Evolutionary conservation across 192 early-diverging fungal species (phyloP), one percentile per base, ranked within the genome.

Genomic region (Chytriomyces sp.): DNA sequence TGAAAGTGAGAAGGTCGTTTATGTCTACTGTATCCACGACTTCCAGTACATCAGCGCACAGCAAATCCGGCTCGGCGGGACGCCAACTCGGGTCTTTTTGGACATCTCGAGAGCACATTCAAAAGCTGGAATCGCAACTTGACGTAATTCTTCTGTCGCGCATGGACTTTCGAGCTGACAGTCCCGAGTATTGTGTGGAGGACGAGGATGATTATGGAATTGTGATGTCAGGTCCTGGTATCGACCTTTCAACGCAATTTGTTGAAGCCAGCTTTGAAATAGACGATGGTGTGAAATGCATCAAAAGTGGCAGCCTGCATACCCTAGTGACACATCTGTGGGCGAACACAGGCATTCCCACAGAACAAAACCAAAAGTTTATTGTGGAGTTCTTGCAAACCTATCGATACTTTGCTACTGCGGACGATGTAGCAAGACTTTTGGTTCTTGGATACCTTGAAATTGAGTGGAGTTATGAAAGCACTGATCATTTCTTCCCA

Each of bases 401-500:
- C 31, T 91, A 88, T 54, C 80, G 90, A 28, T 91, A 90, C 77
- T 86, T 90, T 79, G 82, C 87, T 0, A 84, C 86, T 32, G 70
- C 85, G 0, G 79, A 82, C 33, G 90, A 91, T 61, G 87, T 91
- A 7, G 83, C 88, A 69, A 78, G 90, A 41, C 77, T 91, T 64
- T 80, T 91, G 8, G 79, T 86, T 8, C 65, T 85, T 54, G 78
- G 88, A 26, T 91, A 91, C 59, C 66, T 91, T 36, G 84, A 88
- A 41, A 58, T 80, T 40, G 71, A 70, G 25, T 72, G 64, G 74
- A 28, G 30, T 2, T n/a, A 25, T n/a, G 56, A 61, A 12, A 17
- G 36, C 14, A 19, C 59, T 30, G 59, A 32, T 54, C 17, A 14
- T 10, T 8, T 37, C 17, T 61, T 49, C 44, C 14, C 22, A 2